A percentile compares a stretch with the other conserved stretches of the same genome.
phyloP scores from a whole-genome alignment of 2,329 filamentous ascomycete species.

The Dothistroma pini region DNA sequence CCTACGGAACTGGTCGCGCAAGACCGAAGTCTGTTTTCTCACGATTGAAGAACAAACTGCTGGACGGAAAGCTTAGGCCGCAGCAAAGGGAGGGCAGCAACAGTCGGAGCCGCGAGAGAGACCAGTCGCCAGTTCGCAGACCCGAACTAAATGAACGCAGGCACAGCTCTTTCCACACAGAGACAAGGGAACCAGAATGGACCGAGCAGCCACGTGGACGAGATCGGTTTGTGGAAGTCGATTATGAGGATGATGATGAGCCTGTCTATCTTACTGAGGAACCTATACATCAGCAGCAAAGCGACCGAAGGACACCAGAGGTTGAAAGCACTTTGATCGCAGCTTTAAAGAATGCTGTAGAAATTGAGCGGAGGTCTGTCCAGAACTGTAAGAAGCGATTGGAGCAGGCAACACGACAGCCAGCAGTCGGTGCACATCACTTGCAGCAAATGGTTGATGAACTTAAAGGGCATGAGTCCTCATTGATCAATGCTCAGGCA shows the following conservation, averaged over 20 bases:
- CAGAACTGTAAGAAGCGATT: constrained; percentile 25
- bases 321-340: constrained; percentile 16
- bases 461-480: constrained; percentile 23
- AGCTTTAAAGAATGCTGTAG: constrained; percentile 24
- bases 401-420: constrained; percentile 26
- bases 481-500: constrained; percentile 16
- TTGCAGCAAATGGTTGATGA: constrained; percentile 27
- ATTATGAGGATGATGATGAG: constrained; percentile 20
- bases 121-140: constrained; percentile 14
- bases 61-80: constrained; percentile 16
- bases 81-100: constrained; percentile 12
- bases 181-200: constrained; percentile 11
- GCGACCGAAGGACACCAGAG: constrained; percentile 9
- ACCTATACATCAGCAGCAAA: constrained; percentile 10
- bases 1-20: constrained; percentile 1
- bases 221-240: constrained; percentile 16
- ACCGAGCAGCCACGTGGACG: constrained; percentile 5
- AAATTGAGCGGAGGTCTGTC: constrained; percentile 21
- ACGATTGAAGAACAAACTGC: constrained; percentile 23
- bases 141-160: constrained; percentile 8
- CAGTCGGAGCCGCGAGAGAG: constrained; percentile 12
- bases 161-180: constrained; percentile 12
- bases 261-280: constrained; percentile 7
- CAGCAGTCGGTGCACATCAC: constrained; percentile 19
- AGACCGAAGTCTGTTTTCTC: constrained; percentile 24